Evolutionary conservation across 805 yeast species (phyloP), one percentile per base, ranked within the genome.

Genomic region (Debaryomyces castellii): DNA sequence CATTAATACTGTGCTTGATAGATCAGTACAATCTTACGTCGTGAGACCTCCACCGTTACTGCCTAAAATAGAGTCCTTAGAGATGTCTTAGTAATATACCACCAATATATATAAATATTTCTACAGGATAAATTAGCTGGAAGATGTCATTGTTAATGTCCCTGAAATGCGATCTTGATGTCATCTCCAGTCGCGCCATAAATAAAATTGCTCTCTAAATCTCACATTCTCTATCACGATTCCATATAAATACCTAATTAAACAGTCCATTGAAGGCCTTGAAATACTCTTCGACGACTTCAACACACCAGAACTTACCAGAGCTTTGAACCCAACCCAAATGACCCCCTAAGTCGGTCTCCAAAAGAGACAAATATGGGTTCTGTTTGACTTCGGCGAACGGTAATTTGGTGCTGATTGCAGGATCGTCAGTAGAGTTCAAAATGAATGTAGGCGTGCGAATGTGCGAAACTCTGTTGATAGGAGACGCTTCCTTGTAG

Each of bases 271-370:
- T 49, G 36, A 64, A 65, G 38, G 55, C 45, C 46, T 52, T 59
- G 38, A 69, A 60, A 47, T 63, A 69, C 39, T 69, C 66, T 43
- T 66, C 67, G n/a, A 61, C 66, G 11, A 67, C 66, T 44, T 60
- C 62, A 6, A 66, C 71, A 45, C 71, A 52, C 96, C 96, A 89
- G 54, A 89, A 78, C 35, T 72, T 70, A 21, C 86, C 85, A 21
- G 74, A 67, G 40, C 71, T 64, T 51, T 76, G 72, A 49, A 81
- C 88, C 85, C 85, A 88, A n/a, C 88, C 94, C 44, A 88, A 73
- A 63, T 88, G 96, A 1, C 96, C 95, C 5, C 96, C 96, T 43
- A 78, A 71, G 35, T 77, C 73, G 5, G 91, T 84, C 47, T 81
- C 76, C 4, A 82, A 71, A 55, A 84, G 52, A 37, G 77, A 65